A percentile compares a stretch with the other conserved stretches of the same genome.
Conservation (phyloP, 2,329 filamentous ascomycete species). For the Chrysoporthe puriensis region DNA sequence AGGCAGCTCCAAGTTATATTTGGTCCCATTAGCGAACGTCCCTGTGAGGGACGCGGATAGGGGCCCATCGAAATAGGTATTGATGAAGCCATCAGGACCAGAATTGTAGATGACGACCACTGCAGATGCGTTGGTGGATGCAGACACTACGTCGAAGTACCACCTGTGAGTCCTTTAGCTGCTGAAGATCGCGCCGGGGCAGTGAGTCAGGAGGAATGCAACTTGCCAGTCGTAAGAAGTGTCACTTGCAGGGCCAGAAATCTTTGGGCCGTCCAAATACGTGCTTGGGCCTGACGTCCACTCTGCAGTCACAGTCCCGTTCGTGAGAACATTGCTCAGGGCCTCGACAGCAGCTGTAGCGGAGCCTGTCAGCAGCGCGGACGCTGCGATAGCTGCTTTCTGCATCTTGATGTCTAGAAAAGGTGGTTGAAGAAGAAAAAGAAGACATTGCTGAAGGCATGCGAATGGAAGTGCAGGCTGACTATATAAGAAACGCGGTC, state of each 20-base stretch:
- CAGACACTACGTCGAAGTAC: slow-evolving; percentile 27
- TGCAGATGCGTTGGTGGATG: slow-evolving; percentile 18
- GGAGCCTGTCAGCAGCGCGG: not conserved
- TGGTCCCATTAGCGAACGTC: slow-evolving; percentile 24
- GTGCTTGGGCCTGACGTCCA: not conserved
- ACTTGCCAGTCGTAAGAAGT: slow-evolving; percentile 26
- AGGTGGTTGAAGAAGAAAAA: not conserved
- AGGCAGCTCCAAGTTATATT: slow-evolving; percentile 8
- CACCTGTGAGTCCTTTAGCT: slow-evolving; percentile 14
- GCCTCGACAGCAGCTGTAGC: not conserved
- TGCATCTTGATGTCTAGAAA: not conserved
- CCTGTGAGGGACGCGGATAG: slow-evolving; percentile 16
- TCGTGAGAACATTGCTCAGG: slow-evolving; percentile 3
- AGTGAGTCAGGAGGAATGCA: too few relatives aligned
- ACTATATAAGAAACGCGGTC: not conserved
- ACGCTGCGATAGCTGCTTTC: not conserved
- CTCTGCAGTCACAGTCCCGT: slow-evolving; percentile 11
- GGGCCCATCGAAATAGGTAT: slow-evolving; percentile 1
- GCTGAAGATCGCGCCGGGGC: not conserved
- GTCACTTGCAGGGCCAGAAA: slow-evolving; percentile 15
- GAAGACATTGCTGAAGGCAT: not conserved
- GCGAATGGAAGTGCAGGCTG: not conserved
- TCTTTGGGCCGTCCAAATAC: slow-evolving; percentile 21
- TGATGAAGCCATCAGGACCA: slow-evolving; percentile 24
- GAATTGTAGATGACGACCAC: slow-evolving; percentile 28